phyloP scores from a whole-genome alignment of 1,284 basidiomycete species.

The Tilletia indica region DNA sequence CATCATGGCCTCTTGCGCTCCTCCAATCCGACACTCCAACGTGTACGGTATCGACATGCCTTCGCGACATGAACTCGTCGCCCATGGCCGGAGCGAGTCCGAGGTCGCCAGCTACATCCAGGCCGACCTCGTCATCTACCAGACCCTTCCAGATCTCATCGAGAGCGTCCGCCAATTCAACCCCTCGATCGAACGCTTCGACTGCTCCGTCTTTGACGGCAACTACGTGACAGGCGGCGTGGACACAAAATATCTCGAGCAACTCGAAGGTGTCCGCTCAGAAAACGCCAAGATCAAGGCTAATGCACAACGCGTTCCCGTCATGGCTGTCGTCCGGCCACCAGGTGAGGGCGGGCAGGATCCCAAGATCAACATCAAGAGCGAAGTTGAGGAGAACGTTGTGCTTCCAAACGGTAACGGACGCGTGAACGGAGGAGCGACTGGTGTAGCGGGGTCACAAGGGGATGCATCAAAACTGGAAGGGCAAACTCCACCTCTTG shows the following conservation, averaged over 20 bases:
- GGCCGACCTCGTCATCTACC: conserved; percentile 95
- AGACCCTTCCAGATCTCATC: conserved; percentile 86
- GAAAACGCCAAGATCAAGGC: conserved; percentile 72
- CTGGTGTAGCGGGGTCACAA: background rate
- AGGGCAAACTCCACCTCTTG: background rate
- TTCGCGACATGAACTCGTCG: conserved; percentile 87
- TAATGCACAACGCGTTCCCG: conserved; percentile 29
- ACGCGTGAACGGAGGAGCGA: background rate
- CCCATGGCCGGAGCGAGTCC: conserved; percentile 73
- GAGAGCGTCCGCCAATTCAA: conserved; percentile 86
- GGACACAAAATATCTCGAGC: conserved; percentile 75
- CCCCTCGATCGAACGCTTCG: conserved; percentile 74
- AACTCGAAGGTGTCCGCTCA: conserved; percentile 74
- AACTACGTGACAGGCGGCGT: conserved; percentile 97
- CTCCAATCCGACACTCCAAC: conserved; percentile 90
- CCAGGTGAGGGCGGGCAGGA: conserved; percentile 33
- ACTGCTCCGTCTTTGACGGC: conserved; percentile 97
- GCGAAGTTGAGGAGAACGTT: conserved; percentile 12
- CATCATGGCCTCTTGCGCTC: conserved; percentile 93
- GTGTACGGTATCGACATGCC: conserved; percentile 99
- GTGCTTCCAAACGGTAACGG: conserved; percentile 19
- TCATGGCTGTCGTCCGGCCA: conserved; percentile 27
- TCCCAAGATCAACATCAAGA: conserved; percentile 30
- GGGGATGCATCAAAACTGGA: background rate
- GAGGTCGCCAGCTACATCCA: conserved; percentile 83